Evolutionary conservation across 2,329 filamentous ascomycete species (phyloP).

Genomic region (Neopestalotiopsis sp.): DNA sequence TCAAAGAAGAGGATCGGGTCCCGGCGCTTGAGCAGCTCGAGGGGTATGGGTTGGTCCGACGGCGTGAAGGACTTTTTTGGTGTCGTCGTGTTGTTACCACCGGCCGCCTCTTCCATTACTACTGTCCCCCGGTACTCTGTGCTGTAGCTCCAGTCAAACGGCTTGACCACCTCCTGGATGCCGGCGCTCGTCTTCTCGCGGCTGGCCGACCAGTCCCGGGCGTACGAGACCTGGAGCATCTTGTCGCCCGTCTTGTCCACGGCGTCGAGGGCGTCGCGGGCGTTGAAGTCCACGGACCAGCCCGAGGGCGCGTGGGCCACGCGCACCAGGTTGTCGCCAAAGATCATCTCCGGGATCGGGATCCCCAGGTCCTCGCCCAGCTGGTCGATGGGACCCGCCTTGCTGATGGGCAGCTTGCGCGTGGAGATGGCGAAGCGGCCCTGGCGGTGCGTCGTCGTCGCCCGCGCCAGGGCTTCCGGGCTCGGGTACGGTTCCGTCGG

Average conservation of each 20-base stretch:
- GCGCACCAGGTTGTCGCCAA: conserved; percentile 87
- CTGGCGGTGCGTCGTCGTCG: conserved; percentile 64
- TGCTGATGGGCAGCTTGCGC: conserved; percentile 93
- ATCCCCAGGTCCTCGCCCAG: conserved; percentile 76
- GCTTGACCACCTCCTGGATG: conserved; percentile 92
- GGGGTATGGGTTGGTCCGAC: conserved; percentile 66
- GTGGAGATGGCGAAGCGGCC: conserved; percentile 77
- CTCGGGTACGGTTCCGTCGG: conserved; percentile 61
- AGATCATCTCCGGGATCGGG: conserved; percentile 97
- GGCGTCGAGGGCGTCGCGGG: conserved; percentile 83
- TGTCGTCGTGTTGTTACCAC: neutral
- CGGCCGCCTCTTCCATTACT: too few relatives aligned
- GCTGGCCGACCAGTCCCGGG: conserved; percentile 77
- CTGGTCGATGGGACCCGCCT: conserved; percentile 90
- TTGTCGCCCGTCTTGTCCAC: conserved; percentile 93
- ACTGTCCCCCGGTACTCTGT: conserved; percentile 87
- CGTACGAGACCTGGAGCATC: conserved; percentile 95
- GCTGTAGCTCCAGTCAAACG: conserved; percentile 98
- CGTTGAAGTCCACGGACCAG: conserved; percentile 83
- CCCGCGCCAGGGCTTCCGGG: conserved; percentile 53
- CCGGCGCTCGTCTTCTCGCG: conserved; percentile 80
- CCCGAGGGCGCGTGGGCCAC: conserved; percentile 76
- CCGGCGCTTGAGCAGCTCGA: conserved; percentile 83
- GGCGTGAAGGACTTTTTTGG: conserved; percentile 28
- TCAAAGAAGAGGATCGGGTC: conserved; percentile 98